Evolutionary conservation across 345 rosid genomes (phyloP).

Genomic region (Dipteronia dyeriana): DNA sequence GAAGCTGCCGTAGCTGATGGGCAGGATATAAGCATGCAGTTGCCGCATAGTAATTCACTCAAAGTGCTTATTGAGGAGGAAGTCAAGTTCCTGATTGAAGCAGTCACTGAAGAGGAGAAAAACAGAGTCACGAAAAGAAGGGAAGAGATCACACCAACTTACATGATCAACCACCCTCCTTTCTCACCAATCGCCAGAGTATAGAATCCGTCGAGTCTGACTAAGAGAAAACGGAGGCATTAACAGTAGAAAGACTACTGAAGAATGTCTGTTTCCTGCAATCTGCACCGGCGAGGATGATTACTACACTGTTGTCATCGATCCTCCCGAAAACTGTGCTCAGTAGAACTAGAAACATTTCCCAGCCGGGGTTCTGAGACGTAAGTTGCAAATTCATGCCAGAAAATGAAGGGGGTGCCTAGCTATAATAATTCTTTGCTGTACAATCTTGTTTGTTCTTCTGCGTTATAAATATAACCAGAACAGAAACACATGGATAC

Average conservation of each 20-base stretch:
- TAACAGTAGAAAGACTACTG: background rate
- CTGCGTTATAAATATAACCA: slow-evolving; percentile 27
- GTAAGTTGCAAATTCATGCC: background rate
- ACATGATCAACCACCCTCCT: slow-evolving; percentile 76
- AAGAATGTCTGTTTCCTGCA: slow-evolving; percentile 5
- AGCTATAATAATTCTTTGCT: slow-evolving; percentile 21
- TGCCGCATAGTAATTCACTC: slow-evolving; percentile 51
- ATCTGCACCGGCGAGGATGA: background rate
- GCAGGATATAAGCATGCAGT: slow-evolving; percentile 33
- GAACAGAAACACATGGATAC: slow-evolving; percentile 39
- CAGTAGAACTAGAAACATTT: background rate
- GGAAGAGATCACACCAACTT: slow-evolving; percentile 56
- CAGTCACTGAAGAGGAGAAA: slow-evolving; percentile 60
- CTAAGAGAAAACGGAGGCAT: slow-evolving; percentile 6
- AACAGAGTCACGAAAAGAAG: slow-evolving; percentile 41
- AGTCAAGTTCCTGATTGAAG: slow-evolving; percentile 58
- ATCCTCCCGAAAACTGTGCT: background rate
- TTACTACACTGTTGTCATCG: background rate
- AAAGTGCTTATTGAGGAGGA: slow-evolving; percentile 75
- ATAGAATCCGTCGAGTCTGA: slow-evolving; percentile 42
- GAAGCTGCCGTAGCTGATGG: slow-evolving; percentile 35
- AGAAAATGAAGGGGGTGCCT: background rate
- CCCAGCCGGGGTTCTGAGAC: slow-evolving; percentile 1
- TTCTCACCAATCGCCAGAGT: slow-evolving; percentile 91
- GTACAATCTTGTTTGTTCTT: slow-evolving; percentile 39